Conservation (phyloP, 2,329 filamentous ascomycete genomes). For the Zopfia rhizophila region DNA sequence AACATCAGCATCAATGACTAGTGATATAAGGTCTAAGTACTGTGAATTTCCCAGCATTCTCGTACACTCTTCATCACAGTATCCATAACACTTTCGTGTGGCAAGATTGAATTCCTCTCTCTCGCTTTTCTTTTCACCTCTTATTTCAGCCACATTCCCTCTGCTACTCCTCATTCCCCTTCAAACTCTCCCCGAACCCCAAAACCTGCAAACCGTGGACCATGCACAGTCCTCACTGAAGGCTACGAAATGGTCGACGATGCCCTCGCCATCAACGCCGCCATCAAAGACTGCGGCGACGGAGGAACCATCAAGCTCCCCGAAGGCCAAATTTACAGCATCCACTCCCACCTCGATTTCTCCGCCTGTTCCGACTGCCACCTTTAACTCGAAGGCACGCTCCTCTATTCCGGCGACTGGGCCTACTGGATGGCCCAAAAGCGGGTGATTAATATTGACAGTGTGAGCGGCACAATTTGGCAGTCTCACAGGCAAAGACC, state of each 20-base stretch:
- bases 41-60: no score
- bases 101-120: no score
- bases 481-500: neutral
- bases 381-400: neutral
- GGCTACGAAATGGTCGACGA: slow-evolving; percentile 51
- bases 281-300: slow-evolving; percentile 52
- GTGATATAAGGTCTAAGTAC: no score
- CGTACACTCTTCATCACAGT: no score
- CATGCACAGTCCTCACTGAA: no score
- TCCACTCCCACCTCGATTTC: slow-evolving; percentile 55
- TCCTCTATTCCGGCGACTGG: neutral
- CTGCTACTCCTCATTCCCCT: no score
- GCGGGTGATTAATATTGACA: neutral
- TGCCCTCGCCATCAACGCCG: slow-evolving; percentile 54
- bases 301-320: slow-evolving; percentile 58
- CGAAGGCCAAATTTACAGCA: slow-evolving; percentile 51
- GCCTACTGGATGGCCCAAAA: neutral
- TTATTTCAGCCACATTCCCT: no score
- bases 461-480: neutral
- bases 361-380: slow-evolving; percentile 1
- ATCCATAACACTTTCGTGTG: no score
- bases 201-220: no score
- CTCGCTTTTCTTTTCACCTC: no score
- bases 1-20: no score
- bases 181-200: no score